phyloP scores from a whole-genome alignment of 177 flowering plant species.

The Vitis hybrid region DNA sequence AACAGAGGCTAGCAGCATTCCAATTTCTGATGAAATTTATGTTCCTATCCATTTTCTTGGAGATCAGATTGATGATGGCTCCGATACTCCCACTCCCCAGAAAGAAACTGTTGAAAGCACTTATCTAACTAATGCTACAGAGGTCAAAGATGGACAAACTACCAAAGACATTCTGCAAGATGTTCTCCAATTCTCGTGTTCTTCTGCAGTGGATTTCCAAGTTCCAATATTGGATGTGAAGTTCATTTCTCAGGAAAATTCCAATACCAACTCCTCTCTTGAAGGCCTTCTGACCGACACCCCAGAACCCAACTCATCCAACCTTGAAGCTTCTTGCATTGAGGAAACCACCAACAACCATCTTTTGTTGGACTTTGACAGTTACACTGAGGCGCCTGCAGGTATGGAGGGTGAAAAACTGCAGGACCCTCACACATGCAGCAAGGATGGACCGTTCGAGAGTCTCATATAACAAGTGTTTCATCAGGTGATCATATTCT shows the following conservation, averaged over 20 bases:
- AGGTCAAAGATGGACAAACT: slow-evolving; percentile 7
- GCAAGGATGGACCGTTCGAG: slow-evolving; percentile 12
- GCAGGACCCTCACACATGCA: slow-evolving; percentile 7
- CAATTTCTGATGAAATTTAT: slow-evolving; percentile 1
- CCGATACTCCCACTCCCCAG: not conserved
- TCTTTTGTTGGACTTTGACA: slow-evolving; percentile 29
- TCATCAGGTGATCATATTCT: not conserved
- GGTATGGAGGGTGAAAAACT: slow-evolving; percentile 15
- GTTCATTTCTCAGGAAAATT: slow-evolving; percentile 31
- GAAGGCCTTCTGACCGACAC: slow-evolving; percentile 50
- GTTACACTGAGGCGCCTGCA: not conserved
- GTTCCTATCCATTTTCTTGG: slow-evolving; percentile 4
- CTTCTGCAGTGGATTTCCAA: slow-evolving; percentile 42
- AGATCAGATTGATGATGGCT: slow-evolving; percentile 12
- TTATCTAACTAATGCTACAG: slow-evolving; percentile 4
- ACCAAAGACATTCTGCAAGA: slow-evolving; percentile 17
- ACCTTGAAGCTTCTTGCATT: slow-evolving; percentile 11
- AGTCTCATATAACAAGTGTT: slow-evolving; percentile 28
- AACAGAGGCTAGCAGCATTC: slow-evolving; percentile 3
- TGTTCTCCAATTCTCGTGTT: slow-evolving; percentile 16
- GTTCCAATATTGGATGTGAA: slow-evolving; percentile 64
- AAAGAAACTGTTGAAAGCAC: slow-evolving; percentile 1
- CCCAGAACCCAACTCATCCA: slow-evolving; percentile 3
- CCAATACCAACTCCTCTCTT: slow-evolving; percentile 25
- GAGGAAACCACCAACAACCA: slow-evolving; percentile 12